Evolutionary conservation across 495 filamentous ascomycete species (phyloP), one percentile per base, ranked within the genome.

Genomic region (Arthonia radiata): DNA sequence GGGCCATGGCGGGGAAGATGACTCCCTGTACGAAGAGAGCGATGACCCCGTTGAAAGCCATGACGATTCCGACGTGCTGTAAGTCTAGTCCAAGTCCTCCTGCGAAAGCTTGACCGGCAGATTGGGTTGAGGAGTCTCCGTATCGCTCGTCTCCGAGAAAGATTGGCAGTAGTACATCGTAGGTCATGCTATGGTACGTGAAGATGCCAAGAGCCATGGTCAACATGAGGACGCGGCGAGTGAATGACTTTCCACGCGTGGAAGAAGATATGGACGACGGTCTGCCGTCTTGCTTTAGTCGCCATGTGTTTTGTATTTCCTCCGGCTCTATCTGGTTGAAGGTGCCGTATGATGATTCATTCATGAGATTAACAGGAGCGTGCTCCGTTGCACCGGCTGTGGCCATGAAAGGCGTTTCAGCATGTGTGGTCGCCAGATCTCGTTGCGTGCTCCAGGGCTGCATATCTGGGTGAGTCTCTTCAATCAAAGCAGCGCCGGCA

Each of bases 101-200:
- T 0, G 71, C 64, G 5, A 79, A 64, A 36, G 67, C 56, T n/a
- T n/a, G n/a, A 18, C 71, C 51, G 2, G 49, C 49, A 8, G 50
- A 49, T 3, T 40, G 35, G 14, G 32, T 33, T 11, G 38, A 34
- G 12, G 48, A 19, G 17, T 39, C 39, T 13, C 35, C 38, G 4
- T 39, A 37, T 1, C 51, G 54, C 25, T 67, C 53, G 34, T 86
- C 77, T 44, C 83, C 75, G 12, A 82, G 52, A 47, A 81, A 86
- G 15, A 86, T 83, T 4, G 77, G 77, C 18, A 86, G 48, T 0
- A 86, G 60, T 44, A 79, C 72, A 35, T 83, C 77, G 36, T 73
- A 86, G 9, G 72, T 76, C 77, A 86, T 86, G 19, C 66, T 73
- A 40, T 83, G 77, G 32, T 82, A 83, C 1, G 74, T 80, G 49